Conservation (phyloP, 2,329 filamentous ascomycete species). For the Paraconiothyrium brasiliense region DNA sequence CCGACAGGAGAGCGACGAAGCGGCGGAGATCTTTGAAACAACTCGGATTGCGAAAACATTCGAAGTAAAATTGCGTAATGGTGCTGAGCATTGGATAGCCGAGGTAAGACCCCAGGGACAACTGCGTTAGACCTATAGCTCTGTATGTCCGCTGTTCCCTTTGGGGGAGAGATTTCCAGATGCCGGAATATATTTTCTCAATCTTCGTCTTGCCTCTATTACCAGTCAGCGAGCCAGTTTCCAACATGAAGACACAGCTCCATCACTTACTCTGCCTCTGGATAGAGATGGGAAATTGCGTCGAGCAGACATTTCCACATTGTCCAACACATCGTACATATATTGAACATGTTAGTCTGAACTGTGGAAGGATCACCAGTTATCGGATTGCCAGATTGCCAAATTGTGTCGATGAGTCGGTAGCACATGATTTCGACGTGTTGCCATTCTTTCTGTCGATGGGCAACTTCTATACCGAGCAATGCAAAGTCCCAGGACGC, state of each 20-base stretch:
- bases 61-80: slow-evolving; percentile 3
- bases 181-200: neutral
- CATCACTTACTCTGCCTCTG: slow-evolving; percentile 24
- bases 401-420: slow-evolving; percentile 24
- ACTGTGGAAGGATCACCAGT: neutral
- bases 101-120: slow-evolving; percentile 10
- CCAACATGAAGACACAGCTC: neutral
- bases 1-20: slow-evolving; percentile 29
- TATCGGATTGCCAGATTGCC: slow-evolving; percentile 8
- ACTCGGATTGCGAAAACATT: slow-evolving; percentile 33
- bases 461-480: slow-evolving; percentile 27
- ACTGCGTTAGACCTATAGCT: slow-evolving; percentile 13
- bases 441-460: slow-evolving; percentile 25
- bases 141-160: neutral
- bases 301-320: slow-evolving; percentile 32
- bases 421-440: slow-evolving; percentile 30
- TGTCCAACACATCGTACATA: slow-evolving; percentile 31
- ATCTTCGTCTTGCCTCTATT: slow-evolving; percentile 9
- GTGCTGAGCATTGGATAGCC: slow-evolving; percentile 2
- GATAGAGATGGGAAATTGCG: slow-evolving; percentile 20
- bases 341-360: slow-evolving; percentile 20
- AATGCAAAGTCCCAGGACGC: slow-evolving; percentile 35
- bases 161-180: neutral
- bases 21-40: slow-evolving; percentile 43
- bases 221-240: neutral